Conservation (phyloP, 176 grass and related monocot species). For the Triticum turgidum region DNA sequence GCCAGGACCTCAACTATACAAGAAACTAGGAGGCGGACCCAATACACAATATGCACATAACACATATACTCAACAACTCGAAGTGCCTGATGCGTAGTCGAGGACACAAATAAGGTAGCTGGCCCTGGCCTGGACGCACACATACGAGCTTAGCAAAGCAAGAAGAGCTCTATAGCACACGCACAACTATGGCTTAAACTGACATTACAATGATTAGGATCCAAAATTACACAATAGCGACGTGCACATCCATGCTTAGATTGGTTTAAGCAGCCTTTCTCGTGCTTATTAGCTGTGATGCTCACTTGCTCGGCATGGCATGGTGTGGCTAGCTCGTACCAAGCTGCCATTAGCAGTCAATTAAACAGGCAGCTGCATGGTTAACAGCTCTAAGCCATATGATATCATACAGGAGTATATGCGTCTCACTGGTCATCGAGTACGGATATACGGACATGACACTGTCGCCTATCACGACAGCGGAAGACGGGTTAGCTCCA, state of each 20-base stretch:
- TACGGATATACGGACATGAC: constrained; percentile 18
- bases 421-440: neutral
- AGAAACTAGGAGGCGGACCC: too few species aligned
- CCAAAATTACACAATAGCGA: constrained; percentile 7
- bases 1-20: too few species aligned
- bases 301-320: neutral
- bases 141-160: neutral
- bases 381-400: constrained; percentile 1
- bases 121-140: neutral
- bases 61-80: too few species aligned
- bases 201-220: constrained; percentile 16
- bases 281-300: constrained; percentile 18
- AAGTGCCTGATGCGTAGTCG: neutral
- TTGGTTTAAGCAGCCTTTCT: neutral
- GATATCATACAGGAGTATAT: too few species aligned
- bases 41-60: neutral
- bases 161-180: neutral
- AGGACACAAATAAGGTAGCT: neutral
- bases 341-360: constrained; percentile 1
- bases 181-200: neutral
- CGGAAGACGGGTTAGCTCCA: constrained; percentile 11
- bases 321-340: neutral
- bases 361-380: neutral
- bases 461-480: neutral
- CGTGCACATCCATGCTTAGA: neutral